Evolutionary conservation across 306 rosid genomes (phyloP).

Genomic region (Vicia villosa): DNA sequence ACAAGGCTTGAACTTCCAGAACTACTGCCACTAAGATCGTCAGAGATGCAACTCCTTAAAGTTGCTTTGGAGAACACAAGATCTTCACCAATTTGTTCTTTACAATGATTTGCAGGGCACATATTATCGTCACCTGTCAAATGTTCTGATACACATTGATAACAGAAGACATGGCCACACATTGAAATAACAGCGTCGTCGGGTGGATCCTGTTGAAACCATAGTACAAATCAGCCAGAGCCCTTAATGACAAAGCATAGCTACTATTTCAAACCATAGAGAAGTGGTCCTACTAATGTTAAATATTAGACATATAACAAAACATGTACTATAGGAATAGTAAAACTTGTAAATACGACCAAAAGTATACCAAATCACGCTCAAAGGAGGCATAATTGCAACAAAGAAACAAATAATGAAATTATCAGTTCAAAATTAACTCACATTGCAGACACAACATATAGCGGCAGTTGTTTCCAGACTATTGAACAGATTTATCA

Average conservation of each 20-base stretch:
- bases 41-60: slow-evolving; percentile 69
- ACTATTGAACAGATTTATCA: slow-evolving; percentile 55
- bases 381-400: slow-evolving; percentile 15
- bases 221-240: slow-evolving; percentile 39
- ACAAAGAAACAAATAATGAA: slow-evolving; percentile 21
- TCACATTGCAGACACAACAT: slow-evolving; percentile 76
- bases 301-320: slow-evolving; percentile 20
- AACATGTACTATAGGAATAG: slow-evolving; percentile 34
- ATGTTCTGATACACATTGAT: slow-evolving; percentile 82
- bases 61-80: slow-evolving; percentile 79
- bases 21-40: slow-evolving; percentile 54
- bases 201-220: slow-evolving; percentile 82
- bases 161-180: slow-evolving; percentile 97
- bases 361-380: slow-evolving; percentile 30
- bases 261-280: slow-evolving; percentile 7
- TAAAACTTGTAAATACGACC: not conserved
- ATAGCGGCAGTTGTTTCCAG: slow-evolving; percentile 74
- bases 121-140: slow-evolving; percentile 76
- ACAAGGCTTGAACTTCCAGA: slow-evolving; percentile 40
- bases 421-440: slow-evolving; percentile 43
- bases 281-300: slow-evolving; percentile 7
- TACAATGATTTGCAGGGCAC: slow-evolving; percentile 85
- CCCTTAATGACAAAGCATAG: slow-evolving; percentile 14
- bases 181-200: slow-evolving; percentile 81
- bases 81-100: slow-evolving; percentile 66